Conservation (phyloP, 2,329 filamentous ascomycete genomes). For the Pseudogymnoascus sp. region DNA sequence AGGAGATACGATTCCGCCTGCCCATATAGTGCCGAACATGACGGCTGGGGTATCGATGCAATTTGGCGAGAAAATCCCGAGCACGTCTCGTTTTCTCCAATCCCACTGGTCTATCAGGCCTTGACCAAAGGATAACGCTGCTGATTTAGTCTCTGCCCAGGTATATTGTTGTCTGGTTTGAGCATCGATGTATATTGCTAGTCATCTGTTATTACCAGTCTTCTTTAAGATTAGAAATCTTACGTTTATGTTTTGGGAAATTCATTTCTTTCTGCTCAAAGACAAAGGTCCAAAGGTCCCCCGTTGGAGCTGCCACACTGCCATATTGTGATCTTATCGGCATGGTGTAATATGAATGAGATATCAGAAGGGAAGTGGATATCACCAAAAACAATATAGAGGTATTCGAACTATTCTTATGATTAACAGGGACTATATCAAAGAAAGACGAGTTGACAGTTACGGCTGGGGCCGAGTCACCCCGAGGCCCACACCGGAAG, state of each 20-base stretch:
- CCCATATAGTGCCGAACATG: slow-evolving; percentile 71
- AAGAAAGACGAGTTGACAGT: background rate
- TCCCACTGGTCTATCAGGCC: slow-evolving; percentile 63
- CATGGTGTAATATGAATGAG: background rate
- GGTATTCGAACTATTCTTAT: background rate
- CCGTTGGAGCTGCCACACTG: background rate
- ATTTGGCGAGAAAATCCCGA: slow-evolving; percentile 75
- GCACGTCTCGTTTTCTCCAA: slow-evolving; percentile 73
- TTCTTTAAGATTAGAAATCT: background rate
- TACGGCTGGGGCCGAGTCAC: background rate
- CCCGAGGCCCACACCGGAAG: background rate
- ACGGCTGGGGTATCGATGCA: slow-evolving; percentile 69
- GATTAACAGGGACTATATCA: background rate
- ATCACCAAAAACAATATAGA: background rate
- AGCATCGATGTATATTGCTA: slow-evolving; percentile 67
- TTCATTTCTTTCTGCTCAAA: background rate
- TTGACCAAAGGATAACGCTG: slow-evolving; percentile 65
- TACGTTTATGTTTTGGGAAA: background rate
- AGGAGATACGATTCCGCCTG: slow-evolving; percentile 68
- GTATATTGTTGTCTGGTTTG: slow-evolving; percentile 59
- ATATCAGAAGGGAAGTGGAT: background rate
- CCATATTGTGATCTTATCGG: background rate
- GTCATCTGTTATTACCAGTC: background rate
- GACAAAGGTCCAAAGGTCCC: background rate
- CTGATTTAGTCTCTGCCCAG: slow-evolving; percentile 52